Evolutionary conservation across 805 yeast genomes (phyloP).

Genomic region (Metschnikowia kofuensis): DNA sequence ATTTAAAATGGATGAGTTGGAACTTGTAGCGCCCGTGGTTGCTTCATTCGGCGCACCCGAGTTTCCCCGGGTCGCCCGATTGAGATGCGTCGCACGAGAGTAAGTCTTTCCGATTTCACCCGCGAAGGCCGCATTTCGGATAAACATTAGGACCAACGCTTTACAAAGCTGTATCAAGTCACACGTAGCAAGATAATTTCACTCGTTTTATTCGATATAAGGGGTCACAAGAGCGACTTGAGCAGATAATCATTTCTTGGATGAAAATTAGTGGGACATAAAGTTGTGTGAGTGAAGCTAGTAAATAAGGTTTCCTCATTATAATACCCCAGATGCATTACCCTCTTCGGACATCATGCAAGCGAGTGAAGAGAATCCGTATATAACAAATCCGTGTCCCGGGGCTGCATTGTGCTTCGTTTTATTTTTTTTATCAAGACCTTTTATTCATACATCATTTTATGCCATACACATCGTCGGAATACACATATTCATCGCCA

Average conservation of each 20-base stretch:
- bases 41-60: slow-evolving; percentile 3
- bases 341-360: slow-evolving; percentile 15
- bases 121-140: slow-evolving; percentile 8
- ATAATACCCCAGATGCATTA: slow-evolving; percentile 22
- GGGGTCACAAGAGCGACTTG: too few relatives aligned
- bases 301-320: slow-evolving; percentile 7
- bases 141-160: background rate
- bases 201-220: too few relatives aligned
- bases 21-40: too few relatives aligned
- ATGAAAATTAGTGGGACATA: background rate
- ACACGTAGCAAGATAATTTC: too few relatives aligned
- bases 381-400: slow-evolving; percentile 8
- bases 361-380: slow-evolving; percentile 17
- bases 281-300: background rate
- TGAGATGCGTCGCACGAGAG: slow-evolving; percentile 8
- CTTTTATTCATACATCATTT: background rate
- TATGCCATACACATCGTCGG: too few relatives aligned
- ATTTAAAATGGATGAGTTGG: too few relatives aligned
- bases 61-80: slow-evolving; percentile 4
- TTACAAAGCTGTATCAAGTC: too few relatives aligned
- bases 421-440: background rate
- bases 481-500: too few relatives aligned
- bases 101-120: slow-evolving; percentile 6
- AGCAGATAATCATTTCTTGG: background rate
- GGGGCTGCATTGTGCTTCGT: background rate